phyloP scores from a whole-genome alignment of 495 filamentous ascomycete genomes.

The Pseudotulostoma volvatum region DNA sequence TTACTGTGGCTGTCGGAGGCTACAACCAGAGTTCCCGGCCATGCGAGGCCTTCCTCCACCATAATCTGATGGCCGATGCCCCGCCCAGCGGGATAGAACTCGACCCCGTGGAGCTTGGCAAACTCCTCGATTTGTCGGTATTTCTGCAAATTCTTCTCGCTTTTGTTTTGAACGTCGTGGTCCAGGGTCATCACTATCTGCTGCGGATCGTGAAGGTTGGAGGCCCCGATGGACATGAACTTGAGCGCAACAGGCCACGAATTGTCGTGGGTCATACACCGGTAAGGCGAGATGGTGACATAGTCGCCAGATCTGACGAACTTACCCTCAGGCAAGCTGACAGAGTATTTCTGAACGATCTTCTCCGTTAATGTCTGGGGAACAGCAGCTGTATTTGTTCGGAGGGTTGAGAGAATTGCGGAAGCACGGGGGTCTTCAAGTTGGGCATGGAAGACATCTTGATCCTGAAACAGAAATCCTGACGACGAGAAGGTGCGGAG shows the following conservation, averaged over 20 bases:
- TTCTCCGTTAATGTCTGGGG: constrained; percentile 82
- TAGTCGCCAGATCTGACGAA: constrained; percentile 63
- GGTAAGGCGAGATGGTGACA: constrained; percentile 56
- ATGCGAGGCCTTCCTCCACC: constrained; percentile 61
- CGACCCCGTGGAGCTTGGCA: constrained; percentile 61
- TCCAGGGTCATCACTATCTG: constrained; percentile 86
- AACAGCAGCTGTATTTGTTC: constrained; percentile 12
- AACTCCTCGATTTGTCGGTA: constrained; percentile 78
- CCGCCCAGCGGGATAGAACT: constrained; percentile 68
- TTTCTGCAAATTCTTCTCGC: constrained; percentile 66
- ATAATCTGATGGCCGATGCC: constrained; percentile 88
- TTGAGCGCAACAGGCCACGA: constrained; percentile 72
- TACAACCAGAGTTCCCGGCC: constrained; percentile 72
- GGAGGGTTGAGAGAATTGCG: constrained; percentile 26
- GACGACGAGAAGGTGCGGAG: constrained; percentile 26
- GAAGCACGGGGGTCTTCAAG: constrained; percentile 27
- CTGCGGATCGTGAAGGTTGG: constrained; percentile 48
- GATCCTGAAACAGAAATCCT: constrained; percentile 14
- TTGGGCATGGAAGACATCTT: constrained; percentile 37
- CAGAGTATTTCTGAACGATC: constrained; percentile 66
- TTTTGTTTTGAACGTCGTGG: constrained; percentile 86
- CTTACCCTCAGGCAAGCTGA: constrained; percentile 57
- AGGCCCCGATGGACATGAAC: constrained; percentile 78
- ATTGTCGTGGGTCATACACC: constrained; percentile 90
- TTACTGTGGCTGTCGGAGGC: constrained; percentile 76